These are phyloP conservation scores for Eragrostis curvula DNA, from an alignment of 176 grass and related monocot species.

Conservation along the genomic window DNA sequence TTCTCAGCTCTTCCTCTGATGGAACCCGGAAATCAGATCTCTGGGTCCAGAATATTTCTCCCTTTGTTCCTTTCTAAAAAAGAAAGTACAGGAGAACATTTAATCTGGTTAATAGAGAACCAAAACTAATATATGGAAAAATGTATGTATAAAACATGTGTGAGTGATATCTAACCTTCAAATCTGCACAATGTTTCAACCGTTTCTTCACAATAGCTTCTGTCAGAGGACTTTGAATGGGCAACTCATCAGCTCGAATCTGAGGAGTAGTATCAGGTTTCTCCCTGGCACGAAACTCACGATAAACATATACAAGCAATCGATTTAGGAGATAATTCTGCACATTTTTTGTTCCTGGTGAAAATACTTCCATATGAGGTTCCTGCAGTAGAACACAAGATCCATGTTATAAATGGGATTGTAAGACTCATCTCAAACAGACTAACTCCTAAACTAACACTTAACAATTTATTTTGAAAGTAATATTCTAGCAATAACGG, in stretches of 20 bases:
- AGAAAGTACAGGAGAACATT: conserved; percentile 33
- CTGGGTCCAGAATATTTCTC: conserved; percentile 63
- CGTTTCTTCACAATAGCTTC: conserved; percentile 74
- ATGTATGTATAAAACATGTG: conserved; percentile 21
- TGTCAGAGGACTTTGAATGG: conserved; percentile 80
- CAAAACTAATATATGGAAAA: conserved; percentile 6
- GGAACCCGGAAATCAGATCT: conserved; percentile 84
- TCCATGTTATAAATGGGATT: conserved; percentile 12
- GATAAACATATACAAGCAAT: conserved; percentile 83
- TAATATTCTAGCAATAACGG: neutral
- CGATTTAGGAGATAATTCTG: conserved; percentile 87
- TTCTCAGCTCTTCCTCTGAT: conserved; percentile 92
- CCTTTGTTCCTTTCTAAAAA: conserved; percentile 73
- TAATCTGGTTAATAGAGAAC: conserved; percentile 26
- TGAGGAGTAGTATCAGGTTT: conserved; percentile 67
- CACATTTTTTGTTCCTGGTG: conserved; percentile 70
- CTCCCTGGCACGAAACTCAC: conserved; percentile 87
- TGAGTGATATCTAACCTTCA: conserved; percentile 58
- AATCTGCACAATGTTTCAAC: conserved; percentile 90
- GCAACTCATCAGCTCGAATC: conserved; percentile 81
- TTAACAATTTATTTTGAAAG: neutral
- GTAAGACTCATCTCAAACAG: conserved; percentile 26
- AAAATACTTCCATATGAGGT: conserved; percentile 94
- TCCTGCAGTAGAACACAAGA: conserved; percentile 62
- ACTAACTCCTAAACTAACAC: conserved; percentile 1